Conservation (phyloP, 306 rosid genomes). For the Dalbergia oliveri region DNA sequence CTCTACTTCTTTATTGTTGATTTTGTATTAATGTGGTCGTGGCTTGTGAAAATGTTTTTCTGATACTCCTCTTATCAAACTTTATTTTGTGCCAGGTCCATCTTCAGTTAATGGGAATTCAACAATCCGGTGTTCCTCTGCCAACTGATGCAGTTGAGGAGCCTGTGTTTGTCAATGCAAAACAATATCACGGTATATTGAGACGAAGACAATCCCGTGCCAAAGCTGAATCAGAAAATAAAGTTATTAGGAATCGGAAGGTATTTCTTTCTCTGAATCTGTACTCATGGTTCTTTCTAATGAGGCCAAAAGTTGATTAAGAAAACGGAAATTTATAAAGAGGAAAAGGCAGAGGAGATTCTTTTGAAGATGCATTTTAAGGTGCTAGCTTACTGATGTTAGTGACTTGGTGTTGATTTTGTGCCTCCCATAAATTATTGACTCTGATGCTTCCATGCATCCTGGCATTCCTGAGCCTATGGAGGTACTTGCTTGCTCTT, state of each 20-base stretch:
- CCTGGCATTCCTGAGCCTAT: background rate
- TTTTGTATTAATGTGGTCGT: slow-evolving; percentile 4
- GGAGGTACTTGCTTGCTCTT: slow-evolving; percentile 19
- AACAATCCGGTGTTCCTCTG: slow-evolving; percentile 93
- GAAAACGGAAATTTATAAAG: background rate
- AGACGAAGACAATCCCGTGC: slow-evolving; percentile 95
- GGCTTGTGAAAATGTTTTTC: slow-evolving; percentile 5
- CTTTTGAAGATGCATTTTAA: slow-evolving; percentile 45
- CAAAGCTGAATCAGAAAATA: slow-evolving; percentile 91
- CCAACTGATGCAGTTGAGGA: slow-evolving; percentile 94
- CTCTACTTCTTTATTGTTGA: slow-evolving; percentile 11
- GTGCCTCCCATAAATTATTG: slow-evolving; percentile 7
- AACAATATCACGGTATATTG: slow-evolving; percentile 95
- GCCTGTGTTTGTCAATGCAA: slow-evolving; percentile 95
- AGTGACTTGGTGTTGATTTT: background rate
- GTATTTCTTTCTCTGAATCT: slow-evolving; percentile 47
- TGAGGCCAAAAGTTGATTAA: slow-evolving; percentile 16
- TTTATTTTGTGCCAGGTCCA: slow-evolving; percentile 64
- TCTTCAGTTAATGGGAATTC: slow-evolving; percentile 94
- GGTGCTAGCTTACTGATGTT: slow-evolving; percentile 29
- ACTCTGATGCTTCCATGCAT: slow-evolving; percentile 1
- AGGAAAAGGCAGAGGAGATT: background rate
- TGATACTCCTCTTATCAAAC: slow-evolving; percentile 8
- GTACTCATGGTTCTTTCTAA: background rate
- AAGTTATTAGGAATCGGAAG: slow-evolving; percentile 75